Conservation (phyloP, 805 yeast species). For the Clavispora vitiphila region DNA sequence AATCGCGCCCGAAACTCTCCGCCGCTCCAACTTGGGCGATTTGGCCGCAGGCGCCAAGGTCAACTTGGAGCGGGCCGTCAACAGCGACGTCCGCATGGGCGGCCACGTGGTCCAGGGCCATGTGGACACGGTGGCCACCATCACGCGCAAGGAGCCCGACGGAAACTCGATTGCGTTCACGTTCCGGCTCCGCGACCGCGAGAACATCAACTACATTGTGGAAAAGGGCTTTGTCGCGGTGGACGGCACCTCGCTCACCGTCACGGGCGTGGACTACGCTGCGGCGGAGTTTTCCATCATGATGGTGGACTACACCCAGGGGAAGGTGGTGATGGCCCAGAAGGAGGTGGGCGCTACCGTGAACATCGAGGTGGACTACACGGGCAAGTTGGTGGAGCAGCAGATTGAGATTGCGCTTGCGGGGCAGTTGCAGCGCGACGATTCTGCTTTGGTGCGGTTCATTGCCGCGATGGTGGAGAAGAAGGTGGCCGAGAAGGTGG, state of each 20-base stretch:
- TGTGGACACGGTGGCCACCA: conserved; percentile 80
- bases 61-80: conserved; percentile 88
- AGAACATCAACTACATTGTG: conserved; percentile 69
- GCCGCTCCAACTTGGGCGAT: conserved; percentile 69
- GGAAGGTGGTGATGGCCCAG: conserved; percentile 65
- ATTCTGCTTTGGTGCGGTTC: conserved; percentile 46
- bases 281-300: conserved; percentile 65
- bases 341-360: conserved; percentile 62
- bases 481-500: conserved; percentile 19
- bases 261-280: conserved; percentile 67
- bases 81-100: conserved; percentile 80
- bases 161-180: conserved; percentile 74
- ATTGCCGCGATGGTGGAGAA: conserved; percentile 34
- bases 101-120: conserved; percentile 99
- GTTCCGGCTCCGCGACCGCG: conserved; percentile 62
- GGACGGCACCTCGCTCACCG: conserved; percentile 91
- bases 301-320: conserved; percentile 90
- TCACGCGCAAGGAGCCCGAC: conserved; percentile 51
- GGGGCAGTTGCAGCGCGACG: conserved; percentile 45
- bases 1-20: conserved; percentile 84
- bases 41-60: conserved; percentile 58
- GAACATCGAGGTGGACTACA: conserved; percentile 90
- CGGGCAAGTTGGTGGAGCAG: conserved; percentile 87
- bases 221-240: conserved; percentile 92
- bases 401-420: conserved; percentile 63